Evolutionary conservation across 768 basidiomycete species (phyloP).

Genomic region (Xerocomellus chrysenteron): DNA sequence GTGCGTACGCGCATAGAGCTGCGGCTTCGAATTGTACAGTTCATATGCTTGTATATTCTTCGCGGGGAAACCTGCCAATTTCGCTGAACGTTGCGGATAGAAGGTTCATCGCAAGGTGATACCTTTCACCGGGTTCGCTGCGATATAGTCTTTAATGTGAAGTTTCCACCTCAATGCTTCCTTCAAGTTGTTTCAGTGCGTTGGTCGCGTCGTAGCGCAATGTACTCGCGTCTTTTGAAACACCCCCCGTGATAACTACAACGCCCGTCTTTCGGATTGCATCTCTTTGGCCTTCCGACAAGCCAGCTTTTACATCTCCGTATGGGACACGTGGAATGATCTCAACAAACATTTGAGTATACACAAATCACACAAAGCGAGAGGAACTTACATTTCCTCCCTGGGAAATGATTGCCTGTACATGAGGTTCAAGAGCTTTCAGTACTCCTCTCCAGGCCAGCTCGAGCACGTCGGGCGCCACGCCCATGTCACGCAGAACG

Average conservation of each 20-base stretch:
- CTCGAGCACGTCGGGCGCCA: slow-evolving; percentile 28
- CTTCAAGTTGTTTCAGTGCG: slow-evolving; percentile 26
- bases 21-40: slow-evolving; percentile 65
- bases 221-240: slow-evolving; percentile 48
- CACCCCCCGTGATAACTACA: slow-evolving; percentile 56
- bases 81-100: background rate
- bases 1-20: slow-evolving; percentile 69
- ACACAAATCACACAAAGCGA: background rate
- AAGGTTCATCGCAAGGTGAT: background rate
- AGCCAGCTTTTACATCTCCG: slow-evolving; percentile 43
- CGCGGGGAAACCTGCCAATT: slow-evolving; percentile 55
- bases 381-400: slow-evolving; percentile 46
- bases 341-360: slow-evolving; percentile 27
- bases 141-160: slow-evolving; percentile 53
- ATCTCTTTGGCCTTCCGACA: slow-evolving; percentile 44
- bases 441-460: slow-evolving; percentile 59
- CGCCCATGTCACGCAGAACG: slow-evolving; percentile 42
- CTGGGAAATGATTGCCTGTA: slow-evolving; percentile 45
- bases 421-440: slow-evolving; percentile 43
- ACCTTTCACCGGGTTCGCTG: slow-evolving; percentile 55
- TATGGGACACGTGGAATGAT: slow-evolving; percentile 52
- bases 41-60: slow-evolving; percentile 73
- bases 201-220: background rate
- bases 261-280: slow-evolving; percentile 52
- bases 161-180: slow-evolving; percentile 62